A percentile compares a stretch with the other conserved stretches of the same genome.
Evolutionary conservation across 176 grass and related monocot genomes (phyloP).

Genomic region (Cenchrus americanus): DNA sequence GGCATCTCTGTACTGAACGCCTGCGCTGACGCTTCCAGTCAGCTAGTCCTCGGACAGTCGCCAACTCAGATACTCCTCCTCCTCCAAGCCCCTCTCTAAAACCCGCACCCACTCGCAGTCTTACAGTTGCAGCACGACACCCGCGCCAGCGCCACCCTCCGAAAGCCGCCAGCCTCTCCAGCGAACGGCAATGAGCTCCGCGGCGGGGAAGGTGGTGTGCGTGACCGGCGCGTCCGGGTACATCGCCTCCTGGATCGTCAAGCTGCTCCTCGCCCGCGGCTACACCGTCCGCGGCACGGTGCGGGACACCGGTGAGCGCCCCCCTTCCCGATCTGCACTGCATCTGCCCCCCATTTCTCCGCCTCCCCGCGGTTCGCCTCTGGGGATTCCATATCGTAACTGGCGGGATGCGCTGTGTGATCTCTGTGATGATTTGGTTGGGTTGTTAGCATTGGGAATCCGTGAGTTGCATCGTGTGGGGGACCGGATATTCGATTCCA

Average conservation of each 20-base stretch:
- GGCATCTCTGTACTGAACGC: too few relatives aligned
- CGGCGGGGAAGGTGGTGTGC: conserved; percentile 48
- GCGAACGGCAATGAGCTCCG: conserved; percentile 17
- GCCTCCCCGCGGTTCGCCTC: not conserved
- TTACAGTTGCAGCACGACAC: too few relatives aligned
- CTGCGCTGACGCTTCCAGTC: too few relatives aligned
- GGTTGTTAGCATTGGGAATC: not conserved
- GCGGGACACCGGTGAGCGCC: conserved; percentile 35
- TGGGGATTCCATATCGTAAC: not conserved
- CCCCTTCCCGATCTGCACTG: not conserved
- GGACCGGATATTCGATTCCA: not conserved
- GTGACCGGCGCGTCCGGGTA: conserved; percentile 57
- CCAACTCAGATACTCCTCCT: too few relatives aligned
- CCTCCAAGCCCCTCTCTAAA: too few relatives aligned
- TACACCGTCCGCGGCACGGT: conserved; percentile 61
- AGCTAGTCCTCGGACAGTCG: too few relatives aligned
- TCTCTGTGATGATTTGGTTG: not conserved
- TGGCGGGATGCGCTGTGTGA: too few relatives aligned
- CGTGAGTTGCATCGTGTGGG: not conserved
- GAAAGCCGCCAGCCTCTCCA: too few relatives aligned
- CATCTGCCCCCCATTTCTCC: not conserved
- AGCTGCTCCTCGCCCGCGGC: conserved; percentile 52
- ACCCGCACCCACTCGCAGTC: too few relatives aligned
- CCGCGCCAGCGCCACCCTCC: too few relatives aligned
- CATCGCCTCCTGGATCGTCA: conserved; percentile 62